Conservation (phyloP, 345 rosid genomes). For the Crucihimalaya himalaica region DNA sequence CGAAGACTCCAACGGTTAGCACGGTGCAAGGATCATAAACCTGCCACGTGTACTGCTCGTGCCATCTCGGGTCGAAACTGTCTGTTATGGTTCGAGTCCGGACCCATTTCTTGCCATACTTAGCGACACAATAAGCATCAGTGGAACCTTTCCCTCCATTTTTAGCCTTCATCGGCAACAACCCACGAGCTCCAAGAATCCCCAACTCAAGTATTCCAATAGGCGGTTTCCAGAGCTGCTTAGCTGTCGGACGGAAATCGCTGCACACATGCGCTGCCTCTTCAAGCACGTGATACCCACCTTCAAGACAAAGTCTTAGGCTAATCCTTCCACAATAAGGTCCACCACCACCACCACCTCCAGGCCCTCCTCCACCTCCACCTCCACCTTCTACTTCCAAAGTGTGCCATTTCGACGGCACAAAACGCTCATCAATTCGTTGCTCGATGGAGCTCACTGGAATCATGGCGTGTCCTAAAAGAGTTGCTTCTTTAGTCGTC, state of each 20-base stretch:
- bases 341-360: slow-evolving; percentile 27
- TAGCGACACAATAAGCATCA: slow-evolving; percentile 91
- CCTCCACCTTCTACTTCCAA: slow-evolving; percentile 49
- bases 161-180: slow-evolving; percentile 84
- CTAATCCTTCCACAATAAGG: slow-evolving; percentile 70
- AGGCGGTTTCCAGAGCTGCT: slow-evolving; percentile 97
- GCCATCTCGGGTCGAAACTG: slow-evolving; percentile 97
- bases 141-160: slow-evolving; percentile 80
- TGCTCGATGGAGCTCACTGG: slow-evolving; percentile 79
- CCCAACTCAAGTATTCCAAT: slow-evolving; percentile 87
- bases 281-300: slow-evolving; percentile 98
- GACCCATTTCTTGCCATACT: slow-evolving; percentile 98
- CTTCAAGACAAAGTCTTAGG: slow-evolving; percentile 82
- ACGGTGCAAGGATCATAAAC: slow-evolving; percentile 97
- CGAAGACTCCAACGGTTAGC: slow-evolving; percentile 78
- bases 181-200: slow-evolving; percentile 87
- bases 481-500: slow-evolving; percentile 55
- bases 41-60: slow-evolving; percentile 99
- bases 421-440: slow-evolving; percentile 73
- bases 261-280: slow-evolving; percentile 99
- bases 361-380: slow-evolving; percentile 27
- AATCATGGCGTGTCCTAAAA: slow-evolving; percentile 60
- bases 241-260: slow-evolving; percentile 93
- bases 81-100: slow-evolving; percentile 85
- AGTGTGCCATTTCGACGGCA: slow-evolving; percentile 69